These are phyloP conservation scores for Hyaloscypha bicolor DNA, from an alignment of 495 filamentous ascomycete species.

Conservation along the genomic window DNA sequence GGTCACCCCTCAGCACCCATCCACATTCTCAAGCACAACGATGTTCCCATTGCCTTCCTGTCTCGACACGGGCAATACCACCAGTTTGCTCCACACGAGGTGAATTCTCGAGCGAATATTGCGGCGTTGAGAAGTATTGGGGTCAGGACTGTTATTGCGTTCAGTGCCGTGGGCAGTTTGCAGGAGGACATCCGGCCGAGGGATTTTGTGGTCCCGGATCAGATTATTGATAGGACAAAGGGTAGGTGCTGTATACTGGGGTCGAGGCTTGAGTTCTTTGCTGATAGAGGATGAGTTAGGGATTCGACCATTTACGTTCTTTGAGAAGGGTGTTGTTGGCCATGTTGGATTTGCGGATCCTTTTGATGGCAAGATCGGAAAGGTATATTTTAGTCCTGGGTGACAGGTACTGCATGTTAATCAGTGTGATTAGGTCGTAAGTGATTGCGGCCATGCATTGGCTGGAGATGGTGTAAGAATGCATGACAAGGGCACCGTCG, in stretches of 20 bases:
- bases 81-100: slow-evolving; percentile 88
- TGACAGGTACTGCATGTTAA: not conserved
- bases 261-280: not conserved
- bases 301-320: slow-evolving; percentile 89
- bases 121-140: slow-evolving; percentile 88
- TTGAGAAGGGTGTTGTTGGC: slow-evolving; percentile 89
- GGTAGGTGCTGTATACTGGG: slow-evolving; percentile 48
- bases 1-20: slow-evolving; percentile 89
- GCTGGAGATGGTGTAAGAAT: slow-evolving; percentile 77
- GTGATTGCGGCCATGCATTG: slow-evolving; percentile 71
- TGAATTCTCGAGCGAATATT: slow-evolving; percentile 90
- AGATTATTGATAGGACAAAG: slow-evolving; percentile 98
- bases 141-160: slow-evolving; percentile 87
- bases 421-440: slow-evolving; percentile 51
- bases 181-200: slow-evolving; percentile 89
- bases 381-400: slow-evolving; percentile 25
- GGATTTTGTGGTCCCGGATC: slow-evolving; percentile 95
- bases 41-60: slow-evolving; percentile 87
- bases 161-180: slow-evolving; percentile 92
- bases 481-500: slow-evolving; percentile 75
- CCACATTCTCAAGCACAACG: slow-evolving; percentile 80
- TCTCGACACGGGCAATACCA: slow-evolving; percentile 89
- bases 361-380: slow-evolving; percentile 78
- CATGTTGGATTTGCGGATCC: slow-evolving; percentile 96
- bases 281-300: slow-evolving; percentile 13